Evolutionary conservation across 805 yeast species (phyloP).

Genomic region (Torulaspora indica): DNA sequence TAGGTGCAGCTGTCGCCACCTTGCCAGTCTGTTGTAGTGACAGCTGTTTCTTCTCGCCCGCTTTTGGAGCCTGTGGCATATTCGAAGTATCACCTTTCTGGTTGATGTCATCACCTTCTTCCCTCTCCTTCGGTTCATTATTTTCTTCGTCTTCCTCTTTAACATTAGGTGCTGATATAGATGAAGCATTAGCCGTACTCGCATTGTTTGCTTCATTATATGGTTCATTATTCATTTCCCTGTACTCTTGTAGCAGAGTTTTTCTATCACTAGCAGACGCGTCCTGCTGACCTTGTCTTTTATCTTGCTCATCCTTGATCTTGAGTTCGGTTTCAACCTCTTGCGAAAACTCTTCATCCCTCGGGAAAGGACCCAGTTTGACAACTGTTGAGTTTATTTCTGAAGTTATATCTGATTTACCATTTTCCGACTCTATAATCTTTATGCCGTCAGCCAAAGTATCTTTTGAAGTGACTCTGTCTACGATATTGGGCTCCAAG

Average conservation of each 20-base stretch:
- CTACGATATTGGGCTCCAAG: conserved; percentile 46
- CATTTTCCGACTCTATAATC: conserved; percentile 33
- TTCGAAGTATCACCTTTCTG: conserved; percentile 26
- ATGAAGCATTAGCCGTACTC: background rate
- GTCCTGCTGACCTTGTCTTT: conserved; percentile 33
- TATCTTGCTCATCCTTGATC: conserved; percentile 65
- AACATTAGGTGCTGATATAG: conserved; percentile 1
- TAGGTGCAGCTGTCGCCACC: conserved; percentile 14
- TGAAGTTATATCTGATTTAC: conserved; percentile 24
- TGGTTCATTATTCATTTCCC: conserved; percentile 47
- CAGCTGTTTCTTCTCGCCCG: conserved; percentile 15
- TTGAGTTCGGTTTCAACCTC: conserved; percentile 83
- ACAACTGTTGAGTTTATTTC: conserved; percentile 45
- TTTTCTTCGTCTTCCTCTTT: conserved; percentile 8
- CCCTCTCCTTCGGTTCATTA: conserved; percentile 13
- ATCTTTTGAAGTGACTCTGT: conserved; percentile 36
- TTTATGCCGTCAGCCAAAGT: conserved; percentile 35
- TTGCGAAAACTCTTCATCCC: conserved; percentile 76
- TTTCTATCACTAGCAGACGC: conserved; percentile 24
- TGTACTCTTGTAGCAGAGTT: conserved; percentile 62
- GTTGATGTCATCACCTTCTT: conserved; percentile 10
- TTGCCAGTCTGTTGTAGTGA: conserved; percentile 32
- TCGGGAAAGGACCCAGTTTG: conserved; percentile 76
- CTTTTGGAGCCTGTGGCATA: conserved; percentile 16
- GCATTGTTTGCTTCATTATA: conserved; percentile 10